Evolutionary conservation across 225 moss, liverwort and hornwort genomes (phyloP).

Genomic region (Pleurozium schreberi): DNA sequence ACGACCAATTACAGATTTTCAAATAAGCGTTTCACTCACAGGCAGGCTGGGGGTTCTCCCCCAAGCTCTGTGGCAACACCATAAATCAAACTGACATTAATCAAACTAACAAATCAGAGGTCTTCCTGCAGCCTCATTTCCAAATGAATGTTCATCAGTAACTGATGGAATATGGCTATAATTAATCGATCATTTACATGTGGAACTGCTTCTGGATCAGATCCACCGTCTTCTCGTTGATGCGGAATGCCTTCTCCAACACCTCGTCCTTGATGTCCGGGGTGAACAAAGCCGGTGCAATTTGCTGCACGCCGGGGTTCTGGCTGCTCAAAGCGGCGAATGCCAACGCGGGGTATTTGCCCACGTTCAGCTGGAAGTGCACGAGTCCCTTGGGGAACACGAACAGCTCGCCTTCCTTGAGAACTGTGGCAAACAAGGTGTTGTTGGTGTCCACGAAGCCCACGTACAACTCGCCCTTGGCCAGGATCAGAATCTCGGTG

Average conservation of each 20-base stretch:
- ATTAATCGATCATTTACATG: background rate
- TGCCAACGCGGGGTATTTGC: fast-evolving
- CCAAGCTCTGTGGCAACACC: background rate
- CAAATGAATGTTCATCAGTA: background rate
- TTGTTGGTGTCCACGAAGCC: background rate
- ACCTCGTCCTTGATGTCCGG: background rate
- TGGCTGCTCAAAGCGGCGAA: background rate
- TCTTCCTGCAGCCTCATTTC: background rate
- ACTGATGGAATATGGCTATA: background rate
- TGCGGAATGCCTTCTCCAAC: background rate
- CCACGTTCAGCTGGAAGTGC: background rate
- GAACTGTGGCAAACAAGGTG: background rate
- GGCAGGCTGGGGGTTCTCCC: too few relatives aligned
- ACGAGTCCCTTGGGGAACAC: background rate
- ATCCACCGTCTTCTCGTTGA: background rate
- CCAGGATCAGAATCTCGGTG: background rate
- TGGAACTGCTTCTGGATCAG: background rate
- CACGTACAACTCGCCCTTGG: background rate
- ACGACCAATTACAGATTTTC: background rate
- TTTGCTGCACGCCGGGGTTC: background rate
- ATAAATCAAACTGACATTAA: background rate
- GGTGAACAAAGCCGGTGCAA: background rate
- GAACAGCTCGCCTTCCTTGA: background rate
- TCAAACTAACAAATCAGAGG: background rate
- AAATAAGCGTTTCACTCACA: background rate